Percentiles rank a stretch among this genome's conserved stretches.
These are phyloP conservation scores for Neospermospora avenae DNA, from an alignment of 2,329 filamentous ascomycete genomes.

Conservation along the genomic window DNA sequence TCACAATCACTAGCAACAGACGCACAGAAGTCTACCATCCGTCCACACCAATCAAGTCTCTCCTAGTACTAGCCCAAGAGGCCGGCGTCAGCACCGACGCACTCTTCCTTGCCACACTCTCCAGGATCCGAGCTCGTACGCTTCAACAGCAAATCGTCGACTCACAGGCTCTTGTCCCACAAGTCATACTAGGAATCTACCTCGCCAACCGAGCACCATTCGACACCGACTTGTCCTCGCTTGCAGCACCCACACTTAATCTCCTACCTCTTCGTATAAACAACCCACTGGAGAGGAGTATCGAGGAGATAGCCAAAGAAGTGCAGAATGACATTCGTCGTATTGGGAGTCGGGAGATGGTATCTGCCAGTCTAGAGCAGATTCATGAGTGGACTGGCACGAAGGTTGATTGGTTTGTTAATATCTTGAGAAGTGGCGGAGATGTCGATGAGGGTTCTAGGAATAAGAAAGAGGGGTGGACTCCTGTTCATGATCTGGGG, in stretches of 20 bases:
- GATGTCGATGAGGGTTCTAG: neutral
- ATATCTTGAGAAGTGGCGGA: conserved; percentile 58
- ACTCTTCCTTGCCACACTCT: conserved; percentile 70
- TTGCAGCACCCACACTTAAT: conserved; percentile 70
- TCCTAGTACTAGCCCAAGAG: conserved; percentile 44
- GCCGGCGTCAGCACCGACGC: conserved; percentile 67
- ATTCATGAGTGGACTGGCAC: conserved; percentile 73
- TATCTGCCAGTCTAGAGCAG: conserved; percentile 63
- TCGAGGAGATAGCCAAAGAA: conserved; percentile 51
- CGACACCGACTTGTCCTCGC: conserved; percentile 45
- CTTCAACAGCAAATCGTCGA: neutral
- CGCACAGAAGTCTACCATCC: conserved; percentile 45
- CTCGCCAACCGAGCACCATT: conserved; percentile 69
- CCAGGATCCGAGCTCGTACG: conserved; percentile 39
- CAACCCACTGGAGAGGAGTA: conserved; percentile 27
- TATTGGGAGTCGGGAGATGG: conserved; percentile 55
- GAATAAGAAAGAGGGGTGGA: conserved; percentile 3
- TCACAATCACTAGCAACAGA: neutral
- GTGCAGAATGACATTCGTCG: conserved; percentile 67
- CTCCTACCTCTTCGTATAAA: conserved; percentile 68
- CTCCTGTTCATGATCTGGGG: conserved; percentile 9
- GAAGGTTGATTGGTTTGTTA: conserved; percentile 70
- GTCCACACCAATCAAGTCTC: conserved; percentile 40
- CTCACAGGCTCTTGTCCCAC: conserved; percentile 5
- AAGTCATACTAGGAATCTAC: conserved; percentile 70